Evolutionary conservation across 225 moss, liverwort and hornwort species (phyloP).

Genomic region (Straminergon stramineum): DNA sequence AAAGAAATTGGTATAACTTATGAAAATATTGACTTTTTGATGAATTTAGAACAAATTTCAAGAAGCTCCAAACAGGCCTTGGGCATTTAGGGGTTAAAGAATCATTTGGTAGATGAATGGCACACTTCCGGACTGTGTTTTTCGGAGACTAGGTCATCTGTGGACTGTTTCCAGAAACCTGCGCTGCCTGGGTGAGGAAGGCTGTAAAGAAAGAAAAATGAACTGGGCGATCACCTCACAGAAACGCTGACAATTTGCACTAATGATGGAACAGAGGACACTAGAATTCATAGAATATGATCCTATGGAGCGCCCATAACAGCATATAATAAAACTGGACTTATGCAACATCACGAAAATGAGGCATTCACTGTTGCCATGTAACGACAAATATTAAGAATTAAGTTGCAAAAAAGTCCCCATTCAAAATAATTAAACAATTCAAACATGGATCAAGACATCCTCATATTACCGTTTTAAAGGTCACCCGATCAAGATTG

Average conservation of each 20-base stretch:
- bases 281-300: background rate
- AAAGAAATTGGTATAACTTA: too few relatives aligned
- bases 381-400: background rate
- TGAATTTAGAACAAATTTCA: too few relatives aligned
- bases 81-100: too few relatives aligned
- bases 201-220: background rate
- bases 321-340: background rate
- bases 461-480: background rate
- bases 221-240: background rate
- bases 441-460: background rate
- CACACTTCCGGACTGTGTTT: too few relatives aligned
- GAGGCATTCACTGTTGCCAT: too few relatives aligned
- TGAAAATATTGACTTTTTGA: too few relatives aligned
- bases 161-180: background rate
- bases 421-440: background rate
- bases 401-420: background rate
- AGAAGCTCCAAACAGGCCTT: too few relatives aligned
- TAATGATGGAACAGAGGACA: background rate
- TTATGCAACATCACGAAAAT: background rate
- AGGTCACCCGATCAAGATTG: background rate
- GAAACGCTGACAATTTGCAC: background rate
- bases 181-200: background rate
- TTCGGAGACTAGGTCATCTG: background rate
- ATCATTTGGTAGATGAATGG: too few relatives aligned
- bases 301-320: background rate